Evolutionary conservation across 2,329 filamentous ascomycete genomes (phyloP).

Genomic region (Ophiostoma tasmaniense): DNA sequence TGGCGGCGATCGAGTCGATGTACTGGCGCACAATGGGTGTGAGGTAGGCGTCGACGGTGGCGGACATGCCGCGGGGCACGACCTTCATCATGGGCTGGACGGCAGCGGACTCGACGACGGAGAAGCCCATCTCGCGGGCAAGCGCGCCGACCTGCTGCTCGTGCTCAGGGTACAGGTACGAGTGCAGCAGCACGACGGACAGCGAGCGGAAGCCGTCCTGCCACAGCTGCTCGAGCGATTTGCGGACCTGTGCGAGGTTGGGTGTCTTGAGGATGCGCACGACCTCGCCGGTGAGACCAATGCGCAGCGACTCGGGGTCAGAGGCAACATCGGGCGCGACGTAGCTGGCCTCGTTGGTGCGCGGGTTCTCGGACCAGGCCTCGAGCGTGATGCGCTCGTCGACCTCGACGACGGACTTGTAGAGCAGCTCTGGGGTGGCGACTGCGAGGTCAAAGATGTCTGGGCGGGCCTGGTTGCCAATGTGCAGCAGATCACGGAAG

Average conservation of each 20-base stretch:
- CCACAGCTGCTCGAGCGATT: slow-evolving; percentile 52
- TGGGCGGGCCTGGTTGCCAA: slow-evolving; percentile 83
- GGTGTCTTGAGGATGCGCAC: slow-evolving; percentile 42
- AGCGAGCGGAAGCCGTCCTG: slow-evolving; percentile 44
- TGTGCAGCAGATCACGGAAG: slow-evolving; percentile 78
- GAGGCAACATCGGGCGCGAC: slow-evolving; percentile 11
- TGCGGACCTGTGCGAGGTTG: slow-evolving; percentile 43
- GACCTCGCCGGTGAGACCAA: slow-evolving; percentile 47
- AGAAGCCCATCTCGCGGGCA: slow-evolving; percentile 17
- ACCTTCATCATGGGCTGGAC: slow-evolving; percentile 50
- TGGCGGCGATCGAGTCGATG: slow-evolving; percentile 55
- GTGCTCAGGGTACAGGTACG: slow-evolving; percentile 21
- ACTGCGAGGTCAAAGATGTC: slow-evolving; percentile 88
- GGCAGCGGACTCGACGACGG: slow-evolving; percentile 10
- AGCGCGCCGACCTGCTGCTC: slow-evolving; percentile 17
- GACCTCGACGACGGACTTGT: slow-evolving; percentile 74
- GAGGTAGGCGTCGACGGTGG: slow-evolving; percentile 66
- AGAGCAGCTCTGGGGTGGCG: slow-evolving; percentile 75
- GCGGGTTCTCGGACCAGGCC: slow-evolving; percentile 43
- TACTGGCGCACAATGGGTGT: slow-evolving; percentile 65
- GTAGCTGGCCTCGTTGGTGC: slow-evolving; percentile 4
- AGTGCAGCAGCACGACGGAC: slow-evolving; percentile 30
- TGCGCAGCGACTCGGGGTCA: slow-evolving; percentile 26
- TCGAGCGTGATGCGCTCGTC: slow-evolving; percentile 85
- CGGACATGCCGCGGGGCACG: slow-evolving; percentile 59